Percentiles rank a stretch among this genome's conserved stretches.
phyloP scores from a whole-genome alignment of 495 filamentous ascomycete species.

The Aspergillus sclerotioniger region DNA sequence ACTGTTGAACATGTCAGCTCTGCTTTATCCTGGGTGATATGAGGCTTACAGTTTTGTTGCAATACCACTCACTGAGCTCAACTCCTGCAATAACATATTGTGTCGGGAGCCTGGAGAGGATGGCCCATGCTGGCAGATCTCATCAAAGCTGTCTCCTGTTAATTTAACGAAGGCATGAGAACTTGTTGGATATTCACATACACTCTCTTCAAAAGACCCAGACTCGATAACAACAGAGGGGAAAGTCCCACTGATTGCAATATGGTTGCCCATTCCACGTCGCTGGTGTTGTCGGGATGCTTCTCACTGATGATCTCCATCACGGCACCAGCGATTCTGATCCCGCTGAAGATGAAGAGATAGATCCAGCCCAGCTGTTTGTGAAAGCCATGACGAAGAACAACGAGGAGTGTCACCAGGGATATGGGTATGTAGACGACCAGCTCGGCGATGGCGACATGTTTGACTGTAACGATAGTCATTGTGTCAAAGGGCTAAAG shows the following conservation, averaged over 20 bases:
- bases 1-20: neutral
- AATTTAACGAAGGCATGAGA: too few relatives aligned
- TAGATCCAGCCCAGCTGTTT: constrained; percentile 22
- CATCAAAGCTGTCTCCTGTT: constrained; percentile 13
- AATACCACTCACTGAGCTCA: neutral
- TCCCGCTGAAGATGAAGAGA: constrained; percentile 14
- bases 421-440: constrained; percentile 19
- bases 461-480: constrained; percentile 12
- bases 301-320: constrained; percentile 17
- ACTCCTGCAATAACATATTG: neutral
- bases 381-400: constrained; percentile 17
- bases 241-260: constrained; percentile 19
- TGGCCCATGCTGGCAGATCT: neutral
- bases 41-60: neutral
- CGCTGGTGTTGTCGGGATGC: constrained; percentile 12
- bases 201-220: constrained; percentile 19
- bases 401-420: constrained; percentile 12
- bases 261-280: constrained; percentile 17
- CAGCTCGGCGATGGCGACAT: constrained; percentile 19
- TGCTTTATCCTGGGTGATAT: neutral
- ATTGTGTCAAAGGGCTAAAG: too few relatives aligned
- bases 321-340: constrained; percentile 18
- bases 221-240: constrained; percentile 15
- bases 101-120: neutral
- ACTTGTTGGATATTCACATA: constrained; percentile 10